phyloP scores from a whole-genome alignment of 305 asterid genomes.

The Solanum hybrid region DNA sequence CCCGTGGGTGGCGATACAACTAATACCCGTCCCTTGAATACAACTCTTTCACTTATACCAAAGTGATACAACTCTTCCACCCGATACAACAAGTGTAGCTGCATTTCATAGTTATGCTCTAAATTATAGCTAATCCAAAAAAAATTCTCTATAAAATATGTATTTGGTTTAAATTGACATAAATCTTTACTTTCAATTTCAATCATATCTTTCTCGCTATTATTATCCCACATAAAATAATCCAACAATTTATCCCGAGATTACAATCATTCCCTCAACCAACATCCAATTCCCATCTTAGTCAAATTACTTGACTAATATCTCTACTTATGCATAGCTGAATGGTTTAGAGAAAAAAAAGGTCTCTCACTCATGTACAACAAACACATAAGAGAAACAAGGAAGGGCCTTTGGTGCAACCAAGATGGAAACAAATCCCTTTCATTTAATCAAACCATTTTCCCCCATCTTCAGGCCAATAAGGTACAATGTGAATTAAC shows the following conservation, averaged over 20 bases:
- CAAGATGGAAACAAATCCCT: not conserved
- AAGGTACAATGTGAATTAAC: not conserved
- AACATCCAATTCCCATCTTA: not conserved
- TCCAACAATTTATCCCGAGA: not conserved
- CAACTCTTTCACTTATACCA: not conserved
- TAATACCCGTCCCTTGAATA: not conserved
- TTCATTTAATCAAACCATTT: not conserved
- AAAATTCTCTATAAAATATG: too few relatives aligned
- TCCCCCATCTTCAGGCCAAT: not conserved
- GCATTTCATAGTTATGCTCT: not conserved
- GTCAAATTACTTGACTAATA: not conserved
- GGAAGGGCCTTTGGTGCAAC: not conserved
- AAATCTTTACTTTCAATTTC: not conserved
- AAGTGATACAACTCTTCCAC: not conserved
- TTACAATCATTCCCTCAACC: not conserved
- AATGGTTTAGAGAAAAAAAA: not conserved
- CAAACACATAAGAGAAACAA: not conserved
- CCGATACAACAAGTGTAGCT: not conserved
- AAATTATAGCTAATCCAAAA: not conserved
- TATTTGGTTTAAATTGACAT: not conserved
- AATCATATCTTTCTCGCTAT: accelerated
- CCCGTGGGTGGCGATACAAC: too few relatives aligned
- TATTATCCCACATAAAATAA: not conserved
- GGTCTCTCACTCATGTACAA: not conserved
- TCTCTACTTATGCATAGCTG: not conserved